Base-by-base conservation (phyloP, 495 filamentous ascomycete species). In the Xylaria longipes region DNA sequence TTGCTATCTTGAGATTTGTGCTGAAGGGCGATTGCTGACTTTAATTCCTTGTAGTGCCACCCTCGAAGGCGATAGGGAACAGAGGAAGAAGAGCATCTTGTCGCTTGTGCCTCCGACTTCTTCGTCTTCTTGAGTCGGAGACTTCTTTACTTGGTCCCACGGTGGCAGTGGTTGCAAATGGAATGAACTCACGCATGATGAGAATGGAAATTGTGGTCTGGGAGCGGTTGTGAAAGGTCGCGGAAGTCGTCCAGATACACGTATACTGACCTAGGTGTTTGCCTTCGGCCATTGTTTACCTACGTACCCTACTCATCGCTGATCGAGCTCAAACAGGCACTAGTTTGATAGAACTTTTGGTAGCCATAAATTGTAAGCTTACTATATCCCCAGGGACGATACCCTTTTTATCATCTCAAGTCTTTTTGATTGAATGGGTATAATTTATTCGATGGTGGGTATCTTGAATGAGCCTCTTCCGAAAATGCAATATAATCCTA, bases 71-170 rank as follows among this genome's bases (percentile, higher is more conserved):
- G 63, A 73, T n/a, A 29, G 61, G 37, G 74, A 74, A 25, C 74
- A 73, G 71, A 73, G 70, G 45, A 76, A 76, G 73, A 75, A 79
- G 70, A 80, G 78, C 56, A 80, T 80, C 57, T 58, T 80, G 57
- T 75, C 71, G 22, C 61, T 58, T 9, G 27, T 70, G 22, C 68
- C 65, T 2, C 65, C 31, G 22, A 48, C 68, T 2, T 61, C 39
- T n/a, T 71, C 31, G 22, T 41, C 68, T 2, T 61, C 39, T n/a
- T 71, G 46, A 71, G 5, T 14, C n/a, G 15, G 60, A 43, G 48
- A 35, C 39, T 43, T 20, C 8, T 22, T 25, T 15, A 3, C 20
- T 52, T 27, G 11, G 14, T n/a, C 31, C 2, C 22, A 17, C 29
- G 37, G 37, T 43, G 60, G 60, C 7, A 11, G 22, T 17, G 37